phyloP scores from a whole-genome alignment of 2,329 filamentous ascomycete species.

The Talaromyces rugulosus region DNA sequence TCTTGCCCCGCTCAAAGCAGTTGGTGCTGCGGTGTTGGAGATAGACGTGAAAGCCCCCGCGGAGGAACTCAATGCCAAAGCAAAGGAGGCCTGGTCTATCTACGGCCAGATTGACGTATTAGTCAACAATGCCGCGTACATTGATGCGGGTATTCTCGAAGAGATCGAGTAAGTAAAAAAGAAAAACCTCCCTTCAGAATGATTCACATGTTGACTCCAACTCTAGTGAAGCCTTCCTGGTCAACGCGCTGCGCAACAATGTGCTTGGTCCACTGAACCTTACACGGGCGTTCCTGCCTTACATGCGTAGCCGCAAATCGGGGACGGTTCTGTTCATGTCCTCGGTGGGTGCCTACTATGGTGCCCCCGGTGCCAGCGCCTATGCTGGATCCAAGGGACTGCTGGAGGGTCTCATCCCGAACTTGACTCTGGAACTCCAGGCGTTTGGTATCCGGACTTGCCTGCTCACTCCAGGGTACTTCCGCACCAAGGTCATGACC shows the following conservation, averaged over 20 bases:
- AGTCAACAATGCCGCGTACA: constrained; percentile 1
- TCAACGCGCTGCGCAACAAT: constrained; percentile 27
- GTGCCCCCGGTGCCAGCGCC: constrained; percentile 29
- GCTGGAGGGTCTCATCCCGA: constrained; percentile 43
- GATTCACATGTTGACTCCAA: background rate
- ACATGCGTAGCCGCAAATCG: constrained; percentile 30
- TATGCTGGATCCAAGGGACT: constrained; percentile 48
- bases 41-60: background rate
- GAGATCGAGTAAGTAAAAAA: background rate
- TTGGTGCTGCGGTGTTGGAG: background rate
- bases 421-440: constrained; percentile 41
- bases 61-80: background rate
- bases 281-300: constrained; percentile 33
- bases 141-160: background rate
- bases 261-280: constrained; percentile 40
- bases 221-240: background rate
- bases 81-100: background rate
- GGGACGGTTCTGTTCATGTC: constrained; percentile 45
- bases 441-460: constrained; percentile 34
- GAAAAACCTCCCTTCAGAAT: too few species aligned
- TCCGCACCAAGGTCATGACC: constrained; percentile 50
- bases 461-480: constrained; percentile 51
- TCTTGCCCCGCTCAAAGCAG: background rate
- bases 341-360: constrained; percentile 44
- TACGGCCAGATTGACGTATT: background rate